A percentile compares a stretch with the other conserved stretches of the same genome.
Evolutionary conservation across 495 filamentous ascomycete genomes (phyloP).

Genomic region (Hypoxylon perforatum): DNA sequence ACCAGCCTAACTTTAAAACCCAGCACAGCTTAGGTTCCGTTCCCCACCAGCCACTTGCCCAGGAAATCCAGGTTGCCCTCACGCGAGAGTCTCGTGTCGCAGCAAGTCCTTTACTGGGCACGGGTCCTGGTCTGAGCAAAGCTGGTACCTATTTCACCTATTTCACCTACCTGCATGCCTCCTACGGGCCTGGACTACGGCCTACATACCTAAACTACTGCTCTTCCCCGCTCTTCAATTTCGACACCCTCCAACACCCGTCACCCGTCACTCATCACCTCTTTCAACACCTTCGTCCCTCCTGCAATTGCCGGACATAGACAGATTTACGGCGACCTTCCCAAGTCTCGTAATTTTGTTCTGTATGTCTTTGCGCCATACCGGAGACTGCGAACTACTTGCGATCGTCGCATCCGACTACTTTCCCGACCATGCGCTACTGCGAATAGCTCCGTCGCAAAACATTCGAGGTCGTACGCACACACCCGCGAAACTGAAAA

Average conservation of each 20-base stretch:
- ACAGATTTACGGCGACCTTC: conserved; percentile 24
- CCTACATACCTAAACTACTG: conserved; percentile 30
- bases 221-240: conserved; percentile 42
- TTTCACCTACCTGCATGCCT: no score
- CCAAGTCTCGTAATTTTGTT: conserved; percentile 14
- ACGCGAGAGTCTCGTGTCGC: conserved; percentile 45
- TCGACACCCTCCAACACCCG: conserved; percentile 30
- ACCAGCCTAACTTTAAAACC: conserved; percentile 43
- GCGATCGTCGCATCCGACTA: conserved; percentile 27
- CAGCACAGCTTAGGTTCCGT: conserved; percentile 30
- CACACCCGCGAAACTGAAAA: not conserved
- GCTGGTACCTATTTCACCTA: conserved; percentile 12
- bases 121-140: conserved; percentile 1
- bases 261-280: no score
- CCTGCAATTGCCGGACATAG: conserved; percentile 38
- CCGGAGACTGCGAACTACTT: conserved; percentile 10
- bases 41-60: conserved; percentile 46
- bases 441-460: conserved; percentile 48
- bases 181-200: conserved; percentile 11
- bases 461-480: conserved; percentile 26
- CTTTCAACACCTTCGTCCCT: conserved; percentile 25
- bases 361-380: conserved; percentile 8
- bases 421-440: conserved; percentile 44
- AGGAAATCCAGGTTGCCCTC: no score
- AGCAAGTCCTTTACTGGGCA: conserved; percentile 35